These are phyloP conservation scores for Oryza brachyantha DNA, from an alignment of 176 grass and related monocot genomes.

Conservation along the genomic window DNA sequence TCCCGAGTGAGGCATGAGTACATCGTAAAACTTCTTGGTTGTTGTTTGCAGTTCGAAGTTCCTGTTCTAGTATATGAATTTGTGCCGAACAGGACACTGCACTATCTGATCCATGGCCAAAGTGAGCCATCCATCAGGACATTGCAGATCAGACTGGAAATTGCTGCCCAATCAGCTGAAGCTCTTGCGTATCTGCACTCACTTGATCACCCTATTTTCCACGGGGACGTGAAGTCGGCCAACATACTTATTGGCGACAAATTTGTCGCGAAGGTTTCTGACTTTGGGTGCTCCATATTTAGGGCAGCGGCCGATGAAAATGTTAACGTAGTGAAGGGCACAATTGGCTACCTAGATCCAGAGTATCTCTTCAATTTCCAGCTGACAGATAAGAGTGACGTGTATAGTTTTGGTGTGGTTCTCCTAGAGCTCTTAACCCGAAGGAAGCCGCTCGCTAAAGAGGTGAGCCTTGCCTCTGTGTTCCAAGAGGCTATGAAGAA, in stretches of 20 bases:
- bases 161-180: not conserved
- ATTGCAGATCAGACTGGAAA: not conserved
- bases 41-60: conserved; percentile 29
- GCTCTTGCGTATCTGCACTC: conserved; percentile 29
- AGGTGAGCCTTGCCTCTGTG: too few relatives aligned
- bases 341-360: too few relatives aligned
- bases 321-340: too few relatives aligned
- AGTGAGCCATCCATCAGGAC: not conserved
- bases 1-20: conserved; percentile 19
- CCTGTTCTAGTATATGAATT: conserved; percentile 28
- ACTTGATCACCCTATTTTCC: not conserved
- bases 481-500: too few relatives aligned
- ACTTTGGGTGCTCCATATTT: conserved; percentile 27
- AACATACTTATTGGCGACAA: conserved; percentile 19
- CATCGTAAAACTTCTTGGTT: conserved; percentile 39
- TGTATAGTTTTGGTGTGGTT: too few relatives aligned
- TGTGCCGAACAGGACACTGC: not conserved
- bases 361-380: too few relatives aligned
- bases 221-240: conserved; percentile 23
- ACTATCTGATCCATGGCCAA: not conserved
- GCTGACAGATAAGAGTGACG: too few relatives aligned
- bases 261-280: conserved; percentile 14
- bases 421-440: too few relatives aligned
- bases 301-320: not conserved
- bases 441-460: too few relatives aligned